A percentile compares a stretch with the other conserved stretches of the same genome.
phyloP scores from a whole-genome alignment of 2,329 filamentous ascomycete genomes.

The Septoria linicola region DNA sequence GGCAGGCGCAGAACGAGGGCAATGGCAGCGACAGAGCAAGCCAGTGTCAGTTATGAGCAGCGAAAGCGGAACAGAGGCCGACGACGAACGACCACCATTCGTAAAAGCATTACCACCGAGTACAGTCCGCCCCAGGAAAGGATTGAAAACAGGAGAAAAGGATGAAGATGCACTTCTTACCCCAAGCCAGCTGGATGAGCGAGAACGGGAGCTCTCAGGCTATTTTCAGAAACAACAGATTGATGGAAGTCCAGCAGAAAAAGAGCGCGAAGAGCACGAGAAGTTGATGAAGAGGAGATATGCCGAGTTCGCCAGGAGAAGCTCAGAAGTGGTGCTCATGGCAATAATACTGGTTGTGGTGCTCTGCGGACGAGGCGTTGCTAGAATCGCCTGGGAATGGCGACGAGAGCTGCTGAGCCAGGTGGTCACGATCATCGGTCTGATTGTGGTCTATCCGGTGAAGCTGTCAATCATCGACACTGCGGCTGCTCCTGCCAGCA shows the following conservation, averaged over 20 bases:
- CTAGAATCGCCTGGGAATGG: conserved; percentile 38
- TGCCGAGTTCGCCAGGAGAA: conserved; percentile 75
- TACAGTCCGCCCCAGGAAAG: conserved; percentile 70
- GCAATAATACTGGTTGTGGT: conserved; percentile 53
- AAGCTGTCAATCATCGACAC: conserved; percentile 39
- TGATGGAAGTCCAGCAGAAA: conserved; percentile 38
- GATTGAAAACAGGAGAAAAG: conserved; percentile 59
- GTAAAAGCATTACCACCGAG: conserved; percentile 82
- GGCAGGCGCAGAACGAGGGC: conserved; percentile 3
- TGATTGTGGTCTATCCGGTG: conserved; percentile 37
- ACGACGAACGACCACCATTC: conserved; percentile 76
- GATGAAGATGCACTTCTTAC: conserved; percentile 47
- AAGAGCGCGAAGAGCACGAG: conserved; percentile 46
- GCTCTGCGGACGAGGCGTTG: conserved; percentile 40
- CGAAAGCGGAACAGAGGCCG: conserved; percentile 91
- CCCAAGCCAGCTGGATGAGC: conserved; percentile 47
- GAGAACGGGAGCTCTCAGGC: conserved; percentile 43
- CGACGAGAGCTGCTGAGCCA: conserved; percentile 41
- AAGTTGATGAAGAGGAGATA: conserved; percentile 82
- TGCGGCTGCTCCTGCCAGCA: conserved; percentile 31
- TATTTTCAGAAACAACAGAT: conserved; percentile 38
- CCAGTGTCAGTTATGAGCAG: conserved; percentile 60
- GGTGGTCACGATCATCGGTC: conserved; percentile 30
- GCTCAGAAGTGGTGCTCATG: conserved; percentile 56
- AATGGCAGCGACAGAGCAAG: conserved; percentile 27